phyloP scores from a whole-genome alignment of 805 yeast genomes.

The Sugiyamaella chiloensis region DNA sequence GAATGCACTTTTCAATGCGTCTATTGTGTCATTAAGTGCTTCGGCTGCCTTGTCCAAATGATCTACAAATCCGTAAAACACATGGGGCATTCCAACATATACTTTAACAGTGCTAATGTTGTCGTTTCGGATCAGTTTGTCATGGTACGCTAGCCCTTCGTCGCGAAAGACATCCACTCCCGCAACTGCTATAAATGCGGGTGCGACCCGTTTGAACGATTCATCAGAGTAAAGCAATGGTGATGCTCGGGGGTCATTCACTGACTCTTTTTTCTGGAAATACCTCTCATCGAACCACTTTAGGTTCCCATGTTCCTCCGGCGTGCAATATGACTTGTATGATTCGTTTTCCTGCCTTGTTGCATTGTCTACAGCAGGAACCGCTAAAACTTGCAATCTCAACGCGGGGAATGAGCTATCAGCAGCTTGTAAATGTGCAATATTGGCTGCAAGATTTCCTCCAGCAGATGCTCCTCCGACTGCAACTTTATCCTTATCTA shows the following conservation, averaged over 20 bases:
- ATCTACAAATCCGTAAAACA: constrained; percentile 47
- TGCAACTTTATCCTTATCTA: constrained; percentile 33
- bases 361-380: constrained; percentile 29
- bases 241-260: constrained; percentile 38
- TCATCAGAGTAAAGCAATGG: constrained; percentile 43
- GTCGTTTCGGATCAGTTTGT: constrained; percentile 40
- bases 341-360: too few species aligned
- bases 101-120: constrained; percentile 22
- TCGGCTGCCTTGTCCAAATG: constrained; percentile 26
- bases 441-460: constrained; percentile 34
- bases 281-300: constrained; percentile 46
- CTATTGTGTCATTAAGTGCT: constrained; percentile 15
- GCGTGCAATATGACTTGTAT: constrained; percentile 37
- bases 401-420: constrained; percentile 37
- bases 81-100: constrained; percentile 46
- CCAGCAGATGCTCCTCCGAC: constrained; percentile 50
- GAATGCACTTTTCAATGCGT: constrained; percentile 8
- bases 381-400: constrained; percentile 42
- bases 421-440: constrained; percentile 32
- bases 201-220: constrained; percentile 34
- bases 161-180: constrained; percentile 44
- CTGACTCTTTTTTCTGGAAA: constrained; percentile 36
- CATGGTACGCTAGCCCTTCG: constrained; percentile 44
- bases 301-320: constrained; percentile 40
- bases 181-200: constrained; percentile 36